Conservation (phyloP, 345 rosid genomes). For the thale cress (Arabidopsis thaliana) region TAIR10.1 NC_003076.8:21089501-21090000, state of each 20-base stretch:
- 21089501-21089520: slow-evolving; percentile 63
- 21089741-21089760: not conserved
- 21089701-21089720: not conserved
- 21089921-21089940: slow-evolving; percentile 64
- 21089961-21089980: slow-evolving; percentile 92
- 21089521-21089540: slow-evolving; percentile 59
- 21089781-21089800: not conserved
- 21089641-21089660: not conserved
- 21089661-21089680: not conserved
- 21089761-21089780: slow-evolving; percentile 2
- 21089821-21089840: not conserved
- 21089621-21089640: not conserved
- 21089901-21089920: slow-evolving; percentile 72
- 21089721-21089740: not conserved
- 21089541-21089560: slow-evolving; percentile 74
- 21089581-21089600: not conserved
- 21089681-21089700: not conserved
- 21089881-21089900: slow-evolving; percentile 58
- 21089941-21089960: slow-evolving; percentile 81
- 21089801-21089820: not conserved
- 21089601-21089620: not conserved
- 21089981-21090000: slow-evolving; percentile 92
- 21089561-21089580: slow-evolving; percentile 15
- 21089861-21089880: not conserved
- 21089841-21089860: not conserved